These are phyloP conservation scores for Aspergillus nomiae DNA, from an alignment of 2,329 filamentous ascomycete species.

Conservation along the genomic window DNA sequence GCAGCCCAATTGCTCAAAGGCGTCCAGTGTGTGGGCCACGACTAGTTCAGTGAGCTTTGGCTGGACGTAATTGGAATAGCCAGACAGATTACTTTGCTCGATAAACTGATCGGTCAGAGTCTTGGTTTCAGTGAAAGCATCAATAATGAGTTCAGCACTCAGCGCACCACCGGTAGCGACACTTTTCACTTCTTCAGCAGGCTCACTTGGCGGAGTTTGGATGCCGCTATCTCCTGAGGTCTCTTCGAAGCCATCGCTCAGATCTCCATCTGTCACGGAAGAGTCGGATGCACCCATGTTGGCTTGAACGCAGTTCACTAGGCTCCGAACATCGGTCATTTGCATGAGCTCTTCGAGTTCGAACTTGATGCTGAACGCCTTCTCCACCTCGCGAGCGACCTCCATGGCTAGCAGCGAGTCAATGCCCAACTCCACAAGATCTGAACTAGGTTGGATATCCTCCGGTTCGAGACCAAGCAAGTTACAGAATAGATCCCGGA, in stretches of 20 bases:
- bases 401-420: conserved; percentile 18
- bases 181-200: background rate
- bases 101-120: conserved; percentile 30
- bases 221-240: background rate
- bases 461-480: conserved; percentile 39
- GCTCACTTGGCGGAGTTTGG: background rate
- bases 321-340: conserved; percentile 27
- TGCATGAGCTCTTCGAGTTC: conserved; percentile 25
- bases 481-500: conserved; percentile 9
- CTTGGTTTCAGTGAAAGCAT: conserved; percentile 21
- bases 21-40: conserved; percentile 30
- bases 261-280: background rate
- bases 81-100: conserved; percentile 16
- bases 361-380: conserved; percentile 1
- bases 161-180: background rate
- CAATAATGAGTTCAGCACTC: conserved; percentile 15
- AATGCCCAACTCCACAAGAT: conserved; percentile 38
- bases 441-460: conserved; percentile 39
- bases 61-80: conserved; percentile 26
- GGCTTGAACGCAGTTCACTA: conserved; percentile 26
- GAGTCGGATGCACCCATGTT: conserved; percentile 7
- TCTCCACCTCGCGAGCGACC: conserved; percentile 10
- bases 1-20: conserved; percentile 37
- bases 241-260: background rate
- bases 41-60: conserved; percentile 24